Evolutionary conservation across 805 yeast genomes (phyloP), one percentile per base, ranked within the genome.

Genomic region (Lachancea quebecensis): DNA sequence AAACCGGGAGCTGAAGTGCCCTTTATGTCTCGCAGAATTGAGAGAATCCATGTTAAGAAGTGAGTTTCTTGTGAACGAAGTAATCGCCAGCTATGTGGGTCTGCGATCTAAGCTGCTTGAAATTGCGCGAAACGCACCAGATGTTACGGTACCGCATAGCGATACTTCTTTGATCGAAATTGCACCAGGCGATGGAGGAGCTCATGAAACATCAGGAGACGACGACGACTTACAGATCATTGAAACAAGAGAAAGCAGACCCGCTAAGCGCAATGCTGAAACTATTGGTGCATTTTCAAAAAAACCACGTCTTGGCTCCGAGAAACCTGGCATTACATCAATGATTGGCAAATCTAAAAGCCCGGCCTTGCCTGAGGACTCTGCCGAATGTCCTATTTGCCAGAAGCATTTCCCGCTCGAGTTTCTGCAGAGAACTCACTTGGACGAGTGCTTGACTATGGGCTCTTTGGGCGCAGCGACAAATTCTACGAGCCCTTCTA

Each of bases 331-430:
- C 11, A 43, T 43, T 7, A 16, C 33, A 6, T 32, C 39, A 25
- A 36, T 46, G 39, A 34, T 46, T 14, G 32, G 32, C 18, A 35
- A 35, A 21, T 42, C 50, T 39, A 50, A 49, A 48, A 52, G 54
- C 30, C 42, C 39, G 28, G 41, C 27, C 11, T 46, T 42, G 25
- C 36, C 39, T 25, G 52, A 50, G 16, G 50, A 49, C 38, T 41
- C 50, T 42, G 85, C 76, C 0, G 73, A 67, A 41, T 85, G 95
- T 57, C 95, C 95, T 0, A 70, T 85, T 2, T 85, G 95, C 59
- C 59, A 64, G 8, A 66, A 73, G 35, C 61, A 60, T 25, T 77
- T 81, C 78, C 72, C 82, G 1, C 68, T 79, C 0, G 71, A 65
- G 17, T 73, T 71, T 30, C 64, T 85, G 8, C 85, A 85, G 57